Evolutionary conservation across 805 yeast genomes (phyloP).

Genomic region (Kodamaea restingae): DNA sequence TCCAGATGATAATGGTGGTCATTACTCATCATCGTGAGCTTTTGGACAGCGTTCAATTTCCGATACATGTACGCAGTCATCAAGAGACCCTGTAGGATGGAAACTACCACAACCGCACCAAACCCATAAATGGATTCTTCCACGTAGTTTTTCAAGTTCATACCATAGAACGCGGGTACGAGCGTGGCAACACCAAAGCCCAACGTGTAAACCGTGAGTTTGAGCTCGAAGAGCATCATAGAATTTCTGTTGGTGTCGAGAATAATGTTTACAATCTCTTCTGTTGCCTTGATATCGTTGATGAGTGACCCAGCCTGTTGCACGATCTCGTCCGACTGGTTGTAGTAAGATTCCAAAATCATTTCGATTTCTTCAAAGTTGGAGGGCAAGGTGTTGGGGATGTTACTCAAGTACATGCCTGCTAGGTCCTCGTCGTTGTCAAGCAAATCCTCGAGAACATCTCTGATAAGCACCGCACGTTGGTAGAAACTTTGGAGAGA

Average conservation of each 20-base stretch:
- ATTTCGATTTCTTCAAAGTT: slow-evolving; percentile 77
- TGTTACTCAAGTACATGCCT: slow-evolving; percentile 67
- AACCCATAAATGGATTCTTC: slow-evolving; percentile 68
- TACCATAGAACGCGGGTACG: slow-evolving; percentile 85
- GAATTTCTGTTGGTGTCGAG: slow-evolving; percentile 89
- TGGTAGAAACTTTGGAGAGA: slow-evolving; percentile 70
- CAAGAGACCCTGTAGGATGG: slow-evolving; percentile 49
- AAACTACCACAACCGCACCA: slow-evolving; percentile 48
- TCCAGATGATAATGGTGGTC: not conserved
- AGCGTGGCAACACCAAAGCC: slow-evolving; percentile 84
- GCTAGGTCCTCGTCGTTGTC: slow-evolving; percentile 85
- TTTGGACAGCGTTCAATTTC: slow-evolving; percentile 58
- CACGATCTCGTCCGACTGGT: slow-evolving; percentile 89
- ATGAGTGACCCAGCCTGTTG: slow-evolving; percentile 83
- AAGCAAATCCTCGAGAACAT: slow-evolving; percentile 76
- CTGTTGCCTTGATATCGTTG: slow-evolving; percentile 83
- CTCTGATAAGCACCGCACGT: slow-evolving; percentile 67
- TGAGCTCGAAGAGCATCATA: slow-evolving; percentile 79
- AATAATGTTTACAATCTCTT: slow-evolving; percentile 87
- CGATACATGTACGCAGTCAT: slow-evolving; percentile 56
- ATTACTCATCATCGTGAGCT: slow-evolving; percentile 53
- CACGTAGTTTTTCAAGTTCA: slow-evolving; percentile 75
- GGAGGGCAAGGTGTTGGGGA: slow-evolving; percentile 18
- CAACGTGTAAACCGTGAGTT: slow-evolving; percentile 76
- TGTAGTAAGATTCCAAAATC: slow-evolving; percentile 82